phyloP scores from a whole-genome alignment of 78 protist genomes.

The Monosiga brevicollis region DNA sequence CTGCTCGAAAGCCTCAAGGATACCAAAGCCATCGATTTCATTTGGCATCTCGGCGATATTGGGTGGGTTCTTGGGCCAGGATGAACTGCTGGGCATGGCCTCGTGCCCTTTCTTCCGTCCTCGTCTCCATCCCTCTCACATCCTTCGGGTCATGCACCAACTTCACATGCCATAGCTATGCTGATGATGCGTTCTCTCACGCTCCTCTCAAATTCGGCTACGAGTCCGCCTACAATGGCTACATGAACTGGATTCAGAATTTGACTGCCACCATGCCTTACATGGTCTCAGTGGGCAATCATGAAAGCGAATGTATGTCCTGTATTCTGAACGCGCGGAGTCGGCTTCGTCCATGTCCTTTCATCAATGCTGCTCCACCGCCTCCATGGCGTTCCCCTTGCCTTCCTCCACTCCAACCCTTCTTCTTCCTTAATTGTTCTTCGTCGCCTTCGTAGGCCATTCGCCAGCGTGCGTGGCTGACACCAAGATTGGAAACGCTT shows the following conservation, averaged over 20 bases:
- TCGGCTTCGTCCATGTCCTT: no score
- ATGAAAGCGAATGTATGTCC: constrained; percentile 4
- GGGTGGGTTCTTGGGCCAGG: no score
- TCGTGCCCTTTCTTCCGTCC: no score
- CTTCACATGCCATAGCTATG: no score
- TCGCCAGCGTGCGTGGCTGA: not conserved
- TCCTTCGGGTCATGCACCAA: no score
- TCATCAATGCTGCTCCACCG: no score
- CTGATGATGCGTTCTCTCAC: not conserved
- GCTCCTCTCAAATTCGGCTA: not conserved
- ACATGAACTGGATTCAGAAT: not conserved
- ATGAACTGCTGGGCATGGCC: no score
- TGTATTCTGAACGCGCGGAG: no score
- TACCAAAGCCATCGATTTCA: not conserved
- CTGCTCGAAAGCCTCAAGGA: not conserved
- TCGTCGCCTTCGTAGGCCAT: no score
- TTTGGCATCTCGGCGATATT: constrained; percentile 17
- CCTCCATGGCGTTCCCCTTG: not conserved
- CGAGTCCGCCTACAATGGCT: not conserved
- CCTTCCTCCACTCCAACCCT: not conserved
- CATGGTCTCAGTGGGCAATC: constrained; percentile 25
- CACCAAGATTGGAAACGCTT: not conserved
- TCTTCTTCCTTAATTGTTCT: no score
- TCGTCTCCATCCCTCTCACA: no score
- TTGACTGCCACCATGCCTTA: not conserved